Evolutionary conservation across 805 yeast species (phyloP).

Genomic region (Cyberlindnera amylophila): DNA sequence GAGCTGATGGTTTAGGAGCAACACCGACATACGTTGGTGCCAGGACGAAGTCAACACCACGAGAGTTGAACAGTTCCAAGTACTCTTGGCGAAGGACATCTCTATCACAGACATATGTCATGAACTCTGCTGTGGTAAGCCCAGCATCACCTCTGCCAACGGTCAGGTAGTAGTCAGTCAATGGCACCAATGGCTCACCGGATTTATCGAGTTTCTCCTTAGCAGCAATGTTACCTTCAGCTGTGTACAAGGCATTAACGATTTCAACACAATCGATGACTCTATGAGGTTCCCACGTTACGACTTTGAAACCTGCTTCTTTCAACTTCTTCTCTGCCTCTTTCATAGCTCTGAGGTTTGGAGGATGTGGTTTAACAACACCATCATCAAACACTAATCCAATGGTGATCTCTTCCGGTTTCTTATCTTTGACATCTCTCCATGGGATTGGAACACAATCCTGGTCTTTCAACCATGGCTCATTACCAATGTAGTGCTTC

Average conservation of each 20-base stretch:
- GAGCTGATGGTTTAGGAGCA: constrained; percentile 62
- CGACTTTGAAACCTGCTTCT: constrained; percentile 54
- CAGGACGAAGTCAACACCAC: constrained; percentile 60
- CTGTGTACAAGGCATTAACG: constrained; percentile 49
- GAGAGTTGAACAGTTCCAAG: constrained; percentile 45
- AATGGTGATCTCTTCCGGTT: constrained; percentile 46
- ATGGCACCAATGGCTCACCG: constrained; percentile 69
- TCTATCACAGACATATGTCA: constrained; percentile 50
- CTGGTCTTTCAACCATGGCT: constrained; percentile 49
- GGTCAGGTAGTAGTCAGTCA: constrained; percentile 58
- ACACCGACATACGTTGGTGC: constrained; percentile 67
- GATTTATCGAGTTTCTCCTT: constrained; percentile 47
- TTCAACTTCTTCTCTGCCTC: constrained; percentile 49
- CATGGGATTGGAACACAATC: constrained; percentile 35
- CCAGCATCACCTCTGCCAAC: constrained; percentile 54
- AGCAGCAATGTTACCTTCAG: constrained; percentile 66
- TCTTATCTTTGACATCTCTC: constrained; percentile 32
- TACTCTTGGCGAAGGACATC: constrained; percentile 60
- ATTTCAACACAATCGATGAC: constrained; percentile 56
- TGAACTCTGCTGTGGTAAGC: constrained; percentile 47
- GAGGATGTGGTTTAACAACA: constrained; percentile 63
- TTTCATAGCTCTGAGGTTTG: constrained; percentile 54
- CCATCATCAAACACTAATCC: constrained; percentile 65
- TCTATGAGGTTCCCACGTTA: constrained; percentile 55
- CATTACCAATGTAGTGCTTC: constrained; percentile 43